These are phyloP conservation scores for Capronia epimyces DNA, from an alignment of 2,329 filamentous ascomycete genomes.

Conservation along the genomic window DNA sequence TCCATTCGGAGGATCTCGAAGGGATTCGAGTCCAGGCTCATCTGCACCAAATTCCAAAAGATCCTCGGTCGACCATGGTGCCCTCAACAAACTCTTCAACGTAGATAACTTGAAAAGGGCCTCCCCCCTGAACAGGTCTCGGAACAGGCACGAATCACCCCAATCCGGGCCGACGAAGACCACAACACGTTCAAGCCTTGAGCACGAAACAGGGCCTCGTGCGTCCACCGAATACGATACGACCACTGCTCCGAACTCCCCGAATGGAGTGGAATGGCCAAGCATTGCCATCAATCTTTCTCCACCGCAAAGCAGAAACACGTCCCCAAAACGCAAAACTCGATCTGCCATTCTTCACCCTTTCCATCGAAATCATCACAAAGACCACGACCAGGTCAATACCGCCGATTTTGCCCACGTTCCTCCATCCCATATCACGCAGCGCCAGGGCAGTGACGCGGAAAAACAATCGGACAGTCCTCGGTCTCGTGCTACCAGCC, in stretches of 20 bases:
- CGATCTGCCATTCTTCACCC: slow-evolving; percentile 37
- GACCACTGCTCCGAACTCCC: slow-evolving; percentile 40
- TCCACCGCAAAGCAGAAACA: slow-evolving; percentile 56
- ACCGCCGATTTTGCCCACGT: slow-evolving; percentile 34
- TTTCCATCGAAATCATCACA: slow-evolving; percentile 31
- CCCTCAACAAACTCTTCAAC: slow-evolving; percentile 16
- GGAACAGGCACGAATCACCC: slow-evolving; percentile 14
- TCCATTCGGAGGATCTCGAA: background rate
- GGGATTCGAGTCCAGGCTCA: slow-evolving; percentile 20
- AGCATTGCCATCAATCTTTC: slow-evolving; percentile 60
- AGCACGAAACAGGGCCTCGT: slow-evolving; percentile 25
- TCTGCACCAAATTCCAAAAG: slow-evolving; percentile 23
- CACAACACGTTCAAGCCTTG: slow-evolving; percentile 16
- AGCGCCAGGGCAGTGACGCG: slow-evolving; percentile 4
- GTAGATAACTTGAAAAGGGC: slow-evolving; percentile 15
- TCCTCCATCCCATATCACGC: background rate
- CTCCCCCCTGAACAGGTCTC: slow-evolving; percentile 13
- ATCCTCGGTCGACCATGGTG: slow-evolving; percentile 20
- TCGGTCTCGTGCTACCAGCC: slow-evolving; percentile 25
- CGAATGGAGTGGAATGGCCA: slow-evolving; percentile 46
- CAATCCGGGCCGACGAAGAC: slow-evolving; percentile 6
- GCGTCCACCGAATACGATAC: slow-evolving; percentile 43
- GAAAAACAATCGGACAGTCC: slow-evolving; percentile 9
- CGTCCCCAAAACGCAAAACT: slow-evolving; percentile 59
- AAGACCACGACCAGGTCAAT: slow-evolving; percentile 37